Evolutionary conservation across 1,284 basidiomycete genomes (phyloP), one percentile per base, ranked within the genome.

Genomic region (Rhodotorula sp.): DNA sequence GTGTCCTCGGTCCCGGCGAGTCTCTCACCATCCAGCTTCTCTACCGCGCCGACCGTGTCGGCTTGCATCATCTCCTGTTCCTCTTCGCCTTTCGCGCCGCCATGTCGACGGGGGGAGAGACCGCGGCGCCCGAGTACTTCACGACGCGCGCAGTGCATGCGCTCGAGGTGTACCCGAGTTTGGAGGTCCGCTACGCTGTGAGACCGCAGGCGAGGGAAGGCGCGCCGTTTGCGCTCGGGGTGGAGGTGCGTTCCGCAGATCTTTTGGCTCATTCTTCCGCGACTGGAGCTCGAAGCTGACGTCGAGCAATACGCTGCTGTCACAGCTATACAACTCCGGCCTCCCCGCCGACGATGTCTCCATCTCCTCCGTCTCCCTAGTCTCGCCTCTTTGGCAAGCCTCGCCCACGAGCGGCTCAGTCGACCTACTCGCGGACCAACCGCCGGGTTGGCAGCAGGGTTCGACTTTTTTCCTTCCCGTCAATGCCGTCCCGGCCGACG

Each of bases 231-330:
- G 7, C 49, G 13, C 60, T 76, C 27, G 45, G 54, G 5, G 5
- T 76, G 55, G 70, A 76, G 56, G 72, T 74, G 17, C 42, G 67
- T 55, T 4, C n/a, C n/a, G n/a, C n/a, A n/a, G n/a, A n/a, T n/a
- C n/a, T n/a, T n/a, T n/a, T n/a, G n/a, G n/a, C n/a, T n/a, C n/a
- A n/a, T n/a, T n/a, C n/a, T n/a, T n/a, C n/a, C n/a, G n/a, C n/a
- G n/a, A n/a, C n/a, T n/a, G n/a, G n/a, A n/a, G n/a, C n/a, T n/a
- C n/a, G 16, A 3, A 3, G 23, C 25, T 19, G 12, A 44, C 5
- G 44, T 57, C 34, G 5, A 34, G 5, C 34, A 34, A 34, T 5
- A 60, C 34, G 10, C 2, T 16, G 42, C 42, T 61, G 12, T 4
- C 10, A 4, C 46, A 75, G 72, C 58, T 60, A 7, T 46, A 57